These are phyloP conservation scores for Talaromyces albobiverticillius DNA, from an alignment of 2,329 filamentous ascomycete species.

Conservation along the genomic window DNA sequence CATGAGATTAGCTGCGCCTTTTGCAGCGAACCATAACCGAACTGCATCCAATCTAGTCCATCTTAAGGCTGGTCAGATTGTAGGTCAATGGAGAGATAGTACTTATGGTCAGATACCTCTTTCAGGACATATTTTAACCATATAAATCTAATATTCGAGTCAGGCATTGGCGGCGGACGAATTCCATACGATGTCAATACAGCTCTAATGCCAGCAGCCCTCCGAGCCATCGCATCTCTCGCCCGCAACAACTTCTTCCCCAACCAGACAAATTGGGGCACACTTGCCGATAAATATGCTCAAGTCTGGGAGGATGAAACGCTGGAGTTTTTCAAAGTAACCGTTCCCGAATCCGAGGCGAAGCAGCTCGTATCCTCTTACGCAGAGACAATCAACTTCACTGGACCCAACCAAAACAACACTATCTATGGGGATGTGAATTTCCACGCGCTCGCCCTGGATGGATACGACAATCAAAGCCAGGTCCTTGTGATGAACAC, in stretches of 20 bases:
- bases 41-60: conserved; percentile 56
- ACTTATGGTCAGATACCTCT: conserved; percentile 42
- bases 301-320: conserved; percentile 62
- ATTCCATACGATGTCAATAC: conserved; percentile 67
- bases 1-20: conserved; percentile 54
- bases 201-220: conserved; percentile 59
- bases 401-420: conserved; percentile 44
- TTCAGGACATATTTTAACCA: background rate
- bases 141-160: background rate
- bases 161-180: conserved; percentile 55
- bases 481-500: conserved; percentile 61
- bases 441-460: conserved; percentile 58
- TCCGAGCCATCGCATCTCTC: conserved; percentile 57
- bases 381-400: conserved; percentile 40
- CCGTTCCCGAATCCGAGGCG: conserved; percentile 46
- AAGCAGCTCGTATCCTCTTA: conserved; percentile 50
- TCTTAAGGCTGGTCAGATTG: conserved; percentile 52
- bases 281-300: conserved; percentile 50
- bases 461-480: conserved; percentile 49
- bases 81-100: conserved; percentile 65
- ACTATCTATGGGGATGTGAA: conserved; percentile 45
- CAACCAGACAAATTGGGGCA: conserved; percentile 47
- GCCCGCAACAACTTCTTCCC: conserved; percentile 48
- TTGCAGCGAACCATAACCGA: conserved; percentile 47
- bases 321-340: conserved; percentile 55